Conservation (phyloP, 352 stramenopile species). For the Peronosclerospora sorghi region DNA sequence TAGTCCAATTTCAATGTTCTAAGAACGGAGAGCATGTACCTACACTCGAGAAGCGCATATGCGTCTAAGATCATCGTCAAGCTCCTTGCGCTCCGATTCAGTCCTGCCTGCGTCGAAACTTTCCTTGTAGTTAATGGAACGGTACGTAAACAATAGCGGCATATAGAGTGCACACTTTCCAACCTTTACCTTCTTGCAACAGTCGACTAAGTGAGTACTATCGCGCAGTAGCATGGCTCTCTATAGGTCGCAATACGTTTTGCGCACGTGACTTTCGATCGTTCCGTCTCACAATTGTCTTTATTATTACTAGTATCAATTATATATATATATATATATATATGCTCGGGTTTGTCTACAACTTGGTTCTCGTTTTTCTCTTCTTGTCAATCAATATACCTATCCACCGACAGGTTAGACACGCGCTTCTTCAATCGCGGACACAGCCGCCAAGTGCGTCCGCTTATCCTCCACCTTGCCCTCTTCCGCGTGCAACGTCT, state of each 20-base stretch:
- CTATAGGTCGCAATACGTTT: slow-evolving; percentile 93
- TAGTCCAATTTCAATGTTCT: background rate
- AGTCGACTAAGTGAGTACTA: slow-evolving; percentile 51
- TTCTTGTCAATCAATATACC: too few relatives aligned
- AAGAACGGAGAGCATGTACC: slow-evolving; percentile 4
- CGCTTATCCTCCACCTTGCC: slow-evolving; percentile 19
- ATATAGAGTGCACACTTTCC: slow-evolving; percentile 55
- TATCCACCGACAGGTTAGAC: too few relatives aligned
- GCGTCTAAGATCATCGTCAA: slow-evolving; percentile 50
- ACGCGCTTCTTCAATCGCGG: slow-evolving; percentile 13
- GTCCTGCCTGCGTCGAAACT: slow-evolving; percentile 56
- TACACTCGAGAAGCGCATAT: slow-evolving; percentile 56
- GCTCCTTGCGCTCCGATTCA: slow-evolving; percentile 44
- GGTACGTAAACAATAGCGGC: slow-evolving; percentile 83
- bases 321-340: too few relatives aligned
- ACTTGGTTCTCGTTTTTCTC: too few relatives aligned
- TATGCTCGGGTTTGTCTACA: too few relatives aligned
- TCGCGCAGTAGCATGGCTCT: slow-evolving; percentile 89
- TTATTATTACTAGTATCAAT: too few relatives aligned
- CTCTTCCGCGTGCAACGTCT: background rate
- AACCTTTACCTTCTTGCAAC: slow-evolving; percentile 41
- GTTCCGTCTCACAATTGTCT: too few relatives aligned
- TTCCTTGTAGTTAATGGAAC: slow-evolving; percentile 46
- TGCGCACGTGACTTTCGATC: too few relatives aligned
- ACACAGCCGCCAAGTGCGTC: slow-evolving; percentile 12